Conservation (phyloP, 768 basidiomycete species). For the Boletales sp. region DNA sequence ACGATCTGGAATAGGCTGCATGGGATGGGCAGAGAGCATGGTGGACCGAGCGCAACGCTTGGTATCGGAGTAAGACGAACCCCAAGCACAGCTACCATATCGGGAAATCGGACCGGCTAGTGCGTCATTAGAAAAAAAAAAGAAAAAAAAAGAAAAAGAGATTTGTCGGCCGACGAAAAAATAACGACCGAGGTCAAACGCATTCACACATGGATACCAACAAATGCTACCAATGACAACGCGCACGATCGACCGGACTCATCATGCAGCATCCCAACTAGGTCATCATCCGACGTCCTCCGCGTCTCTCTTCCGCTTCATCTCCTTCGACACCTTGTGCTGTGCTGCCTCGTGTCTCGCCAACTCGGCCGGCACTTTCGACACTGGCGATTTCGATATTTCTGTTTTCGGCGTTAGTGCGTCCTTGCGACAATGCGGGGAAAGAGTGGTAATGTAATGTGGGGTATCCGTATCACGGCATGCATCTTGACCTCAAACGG, state of each 20-base stretch:
- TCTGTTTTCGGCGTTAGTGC: conserved; percentile 45
- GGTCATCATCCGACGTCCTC: conserved; percentile 63
- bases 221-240: too few species aligned
- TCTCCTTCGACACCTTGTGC: conserved; percentile 87
- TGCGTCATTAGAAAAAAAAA: conserved; percentile 12
- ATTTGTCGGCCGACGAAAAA: conserved; percentile 12
- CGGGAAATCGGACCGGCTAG: conserved; percentile 13
- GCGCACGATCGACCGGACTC: too few species aligned
- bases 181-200: neutral
- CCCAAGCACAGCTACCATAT: conserved; percentile 11
- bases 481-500: neutral
- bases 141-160: too few species aligned
- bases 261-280: neutral
- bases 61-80: conserved; percentile 1
- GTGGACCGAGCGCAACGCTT: conserved; percentile 3
- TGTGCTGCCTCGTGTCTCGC: conserved; percentile 91
- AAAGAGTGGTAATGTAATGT: conserved; percentile 10
- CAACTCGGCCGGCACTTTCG: conserved; percentile 83
- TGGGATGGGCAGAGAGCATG: conserved; percentile 40
- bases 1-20: conserved; percentile 19
- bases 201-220: neutral
- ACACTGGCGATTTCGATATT: conserved; percentile 91
- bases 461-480: conserved; percentile 8
- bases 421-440: conserved; percentile 5
- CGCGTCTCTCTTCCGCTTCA: conserved; percentile 89